These are phyloP conservation scores for Aspergillus sparsus DNA, from an alignment of 495 filamentous ascomycete genomes.

Conservation along the genomic window DNA sequence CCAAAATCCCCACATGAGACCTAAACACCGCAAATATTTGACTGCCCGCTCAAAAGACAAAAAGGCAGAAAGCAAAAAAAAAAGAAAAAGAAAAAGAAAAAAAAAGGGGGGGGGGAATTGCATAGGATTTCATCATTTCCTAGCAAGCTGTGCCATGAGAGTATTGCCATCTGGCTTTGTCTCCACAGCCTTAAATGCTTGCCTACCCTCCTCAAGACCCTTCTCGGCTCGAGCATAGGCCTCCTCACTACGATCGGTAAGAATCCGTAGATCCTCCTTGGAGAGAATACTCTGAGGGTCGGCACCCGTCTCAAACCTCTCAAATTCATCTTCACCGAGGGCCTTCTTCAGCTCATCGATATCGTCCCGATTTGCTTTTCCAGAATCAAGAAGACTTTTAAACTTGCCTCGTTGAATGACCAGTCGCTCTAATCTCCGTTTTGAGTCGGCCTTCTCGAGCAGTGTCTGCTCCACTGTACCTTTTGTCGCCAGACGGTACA, in stretches of 20 bases:
- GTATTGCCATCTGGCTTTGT: slow-evolving; percentile 40
- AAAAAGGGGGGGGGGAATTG: not conserved
- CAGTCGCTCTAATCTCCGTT: slow-evolving; percentile 89
- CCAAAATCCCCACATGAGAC: no score
- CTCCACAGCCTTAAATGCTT: slow-evolving; percentile 45
- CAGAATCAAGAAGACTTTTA: slow-evolving; percentile 53
- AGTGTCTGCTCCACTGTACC: slow-evolving; percentile 89
- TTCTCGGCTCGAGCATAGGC: slow-evolving; percentile 80
- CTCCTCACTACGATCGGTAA: slow-evolving; percentile 83
- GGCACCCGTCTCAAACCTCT: slow-evolving; percentile 58
- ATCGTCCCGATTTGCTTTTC: slow-evolving; percentile 34
- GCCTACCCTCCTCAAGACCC: slow-evolving; percentile 55
- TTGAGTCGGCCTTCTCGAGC: slow-evolving; percentile 85
- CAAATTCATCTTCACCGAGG: slow-evolving; percentile 53
- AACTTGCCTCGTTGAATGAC: slow-evolving; percentile 92
- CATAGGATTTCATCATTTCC: slow-evolving; percentile 17
- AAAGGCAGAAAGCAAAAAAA: no score
- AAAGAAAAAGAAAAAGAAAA: not conserved
- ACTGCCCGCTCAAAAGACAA: no score
- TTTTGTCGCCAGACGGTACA: slow-evolving; percentile 94
- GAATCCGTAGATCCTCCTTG: slow-evolving; percentile 71
- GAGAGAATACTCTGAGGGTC: slow-evolving; percentile 63
- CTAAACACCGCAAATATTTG: no score
- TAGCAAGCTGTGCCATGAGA: slow-evolving; percentile 34
- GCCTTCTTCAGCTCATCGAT: slow-evolving; percentile 48